A percentile compares a stretch with the other conserved stretches of the same genome.
These are phyloP conservation scores for Tolypocladium tropicale DNA, from an alignment of 2,329 filamentous ascomycete species.

Conservation along the genomic window DNA sequence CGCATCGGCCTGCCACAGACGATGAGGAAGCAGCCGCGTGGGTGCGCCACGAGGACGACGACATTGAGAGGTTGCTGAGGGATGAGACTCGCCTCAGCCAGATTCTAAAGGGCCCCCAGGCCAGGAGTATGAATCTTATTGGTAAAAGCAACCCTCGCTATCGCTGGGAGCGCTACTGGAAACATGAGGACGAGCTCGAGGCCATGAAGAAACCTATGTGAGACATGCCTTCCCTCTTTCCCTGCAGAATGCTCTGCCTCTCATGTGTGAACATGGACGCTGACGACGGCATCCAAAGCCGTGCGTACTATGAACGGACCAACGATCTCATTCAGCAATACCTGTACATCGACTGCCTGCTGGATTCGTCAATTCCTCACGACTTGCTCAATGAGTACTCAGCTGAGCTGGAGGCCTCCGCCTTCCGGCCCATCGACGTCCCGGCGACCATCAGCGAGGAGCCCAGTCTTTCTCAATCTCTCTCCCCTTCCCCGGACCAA, in stretches of 20 bases:
- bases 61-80: conserved; percentile 31
- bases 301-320: conserved; percentile 79
- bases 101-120: conserved; percentile 56
- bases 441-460: conserved; percentile 73
- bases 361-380: conserved; percentile 88
- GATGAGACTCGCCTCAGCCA: conserved; percentile 50
- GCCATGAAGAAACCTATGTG: conserved; percentile 62
- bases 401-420: conserved; percentile 45
- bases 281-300: conserved; percentile 30
- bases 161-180: conserved; percentile 81
- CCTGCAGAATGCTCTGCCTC: not conserved
- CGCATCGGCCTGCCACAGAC: conserved; percentile 11
- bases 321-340: conserved; percentile 88
- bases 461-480: conserved; percentile 22
- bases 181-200: conserved; percentile 63
- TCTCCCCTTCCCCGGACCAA: conserved; percentile 7
- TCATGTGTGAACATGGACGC: conserved; percentile 1
- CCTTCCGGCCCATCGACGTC: conserved; percentile 46
- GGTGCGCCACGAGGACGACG: conserved; percentile 27
- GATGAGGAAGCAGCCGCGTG: conserved; percentile 21
- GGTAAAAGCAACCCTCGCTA: conserved; percentile 82
- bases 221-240: conserved; percentile 8
- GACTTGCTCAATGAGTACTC: conserved; percentile 84
- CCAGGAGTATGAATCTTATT: conserved; percentile 77
- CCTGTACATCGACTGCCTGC: conserved; percentile 79